A percentile compares a stretch with the other conserved stretches of the same genome.
Conservation (phyloP, 768 basidiomycete species). For the Mycena metata region DNA sequence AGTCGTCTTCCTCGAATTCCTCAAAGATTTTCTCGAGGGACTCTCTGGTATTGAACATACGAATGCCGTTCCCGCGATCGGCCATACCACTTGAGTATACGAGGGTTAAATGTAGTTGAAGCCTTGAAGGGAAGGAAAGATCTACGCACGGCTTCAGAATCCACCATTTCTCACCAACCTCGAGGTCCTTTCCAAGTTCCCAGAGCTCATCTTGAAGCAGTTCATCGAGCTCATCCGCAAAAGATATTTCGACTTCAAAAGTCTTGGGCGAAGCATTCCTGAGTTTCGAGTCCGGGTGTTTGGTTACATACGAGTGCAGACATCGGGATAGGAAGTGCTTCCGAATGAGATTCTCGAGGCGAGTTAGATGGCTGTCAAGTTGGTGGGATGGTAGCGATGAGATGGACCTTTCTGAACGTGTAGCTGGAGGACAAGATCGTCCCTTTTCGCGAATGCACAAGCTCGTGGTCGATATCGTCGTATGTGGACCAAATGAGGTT, state of each 20-base stretch:
- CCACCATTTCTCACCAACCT: slow-evolving; percentile 77
- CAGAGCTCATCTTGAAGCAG: slow-evolving; percentile 93
- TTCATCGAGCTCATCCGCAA: slow-evolving; percentile 95
- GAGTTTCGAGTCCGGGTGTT: slow-evolving; percentile 74
- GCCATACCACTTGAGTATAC: slow-evolving; percentile 91
- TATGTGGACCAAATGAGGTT: slow-evolving; percentile 90
- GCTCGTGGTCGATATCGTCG: slow-evolving; percentile 85
- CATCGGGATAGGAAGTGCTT: slow-evolving; percentile 91
- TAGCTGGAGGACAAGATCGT: slow-evolving; percentile 83
- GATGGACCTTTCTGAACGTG: slow-evolving; percentile 78
- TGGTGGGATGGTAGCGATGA: background rate
- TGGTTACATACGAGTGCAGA: slow-evolving; percentile 66
- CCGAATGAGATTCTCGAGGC: slow-evolving; percentile 77
- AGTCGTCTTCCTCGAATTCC: slow-evolving; percentile 77
- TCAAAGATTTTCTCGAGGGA: slow-evolving; percentile 81
- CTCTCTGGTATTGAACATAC: slow-evolving; percentile 86
- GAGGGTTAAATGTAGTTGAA: too few species aligned
- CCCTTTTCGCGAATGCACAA: slow-evolving; percentile 65
- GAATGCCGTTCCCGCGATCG: slow-evolving; percentile 94
- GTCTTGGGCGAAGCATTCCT: slow-evolving; percentile 74
- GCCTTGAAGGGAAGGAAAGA: too few species aligned
- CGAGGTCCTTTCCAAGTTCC: slow-evolving; percentile 80
- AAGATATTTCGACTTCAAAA: slow-evolving; percentile 88
- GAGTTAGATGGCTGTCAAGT: slow-evolving; percentile 11
- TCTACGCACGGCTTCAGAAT: slow-evolving; percentile 87